Percentiles rank a stretch among this genome's conserved stretches.
Evolutionary conservation across 1,284 basidiomycete species (phyloP).

Genomic region (Naganishia albida): DNA sequence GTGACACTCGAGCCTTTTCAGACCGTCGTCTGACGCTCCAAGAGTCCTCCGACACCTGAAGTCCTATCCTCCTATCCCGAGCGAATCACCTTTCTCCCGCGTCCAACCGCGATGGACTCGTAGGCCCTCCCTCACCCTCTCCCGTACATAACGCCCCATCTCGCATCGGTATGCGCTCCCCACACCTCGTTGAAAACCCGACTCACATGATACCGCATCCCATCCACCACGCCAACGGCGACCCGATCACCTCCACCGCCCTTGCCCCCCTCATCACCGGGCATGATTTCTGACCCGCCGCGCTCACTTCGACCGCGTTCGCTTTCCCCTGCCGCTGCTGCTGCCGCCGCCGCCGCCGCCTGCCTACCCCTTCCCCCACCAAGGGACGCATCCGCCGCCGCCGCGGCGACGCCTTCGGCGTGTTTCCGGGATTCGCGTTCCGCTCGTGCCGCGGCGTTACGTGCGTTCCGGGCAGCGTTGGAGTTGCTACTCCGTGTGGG

Average conservation of each 20-base stretch:
- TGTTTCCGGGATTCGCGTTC: conserved; percentile 1
- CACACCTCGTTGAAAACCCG: neutral
- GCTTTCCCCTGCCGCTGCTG: neutral
- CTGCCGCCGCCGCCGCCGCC: neutral
- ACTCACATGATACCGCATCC: conserved; percentile 22
- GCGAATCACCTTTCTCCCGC: neutral
- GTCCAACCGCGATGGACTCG: neutral
- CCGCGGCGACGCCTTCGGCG: no score
- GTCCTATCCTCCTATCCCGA: neutral
- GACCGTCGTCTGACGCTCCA: no score
- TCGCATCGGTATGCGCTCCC: no score
- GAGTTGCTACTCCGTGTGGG: conserved; percentile 20
- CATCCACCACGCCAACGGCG: conserved; percentile 11
- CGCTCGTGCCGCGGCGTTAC: conserved; percentile 9
- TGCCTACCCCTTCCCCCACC: neutral
- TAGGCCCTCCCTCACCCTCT: neutral
- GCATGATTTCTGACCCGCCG: neutral
- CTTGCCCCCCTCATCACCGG: conserved; percentile 1
- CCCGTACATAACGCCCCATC: neutral
- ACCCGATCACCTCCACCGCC: conserved; percentile 1
- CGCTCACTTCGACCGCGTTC: neutral
- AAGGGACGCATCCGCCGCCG: neutral
- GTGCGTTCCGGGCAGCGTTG: conserved; percentile 22
- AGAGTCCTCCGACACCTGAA: neutral
- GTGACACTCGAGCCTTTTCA: no score